Base-by-base conservation (phyloP, 2,329 filamentous ascomycete genomes). In the Xylariaceae sp. region DNA sequence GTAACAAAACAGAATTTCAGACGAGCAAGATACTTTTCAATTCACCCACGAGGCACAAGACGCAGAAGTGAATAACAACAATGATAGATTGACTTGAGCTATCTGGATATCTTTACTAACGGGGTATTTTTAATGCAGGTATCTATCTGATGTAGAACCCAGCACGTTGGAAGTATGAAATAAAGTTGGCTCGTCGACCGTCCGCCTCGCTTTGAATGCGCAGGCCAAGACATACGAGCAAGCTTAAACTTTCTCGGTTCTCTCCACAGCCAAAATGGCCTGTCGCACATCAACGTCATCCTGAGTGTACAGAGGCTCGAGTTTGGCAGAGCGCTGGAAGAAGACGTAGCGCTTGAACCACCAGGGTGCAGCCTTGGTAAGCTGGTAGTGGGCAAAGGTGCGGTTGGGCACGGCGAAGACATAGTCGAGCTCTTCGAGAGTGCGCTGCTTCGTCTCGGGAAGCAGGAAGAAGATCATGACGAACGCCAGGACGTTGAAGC, bases 401-500 rank as follows among this genome's bases (percentile, higher is more conserved):
- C 66, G 62, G 53, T 67, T 71, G 16, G 70, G 69, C 12, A 77
- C 70, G 6, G 69, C 68, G 43, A 78, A 79, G 31, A 78, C 72
- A 33, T 74, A 74, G 63, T 79, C 75, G 9, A 79, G 72, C 50
- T 79, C 76, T 54, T 79, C 76, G 0, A 79, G 68, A 0, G 75
- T 78, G 48, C 74, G 71, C 36, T 77, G 74, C 64, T 78, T 78
- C 2, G 76, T 79, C 63, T 79, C 76, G 0, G 75, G 76, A 0
- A 79, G 71, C 45, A 77, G 71, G 28, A 76, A 68, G 54, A 78
- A 77, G 55, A 78, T 78, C 56, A 79, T 68, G 39, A 70, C 50
- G 61, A 77, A 71, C 0, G 75, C 76, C 0, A 76, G 61, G 0
- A 75, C 40, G 55, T 79, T 79, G 33, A 78, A 72, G 2, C 69